These are phyloP conservation scores for Solanum habrochaites DNA, from an alignment of 257 asterid genomes.

Conservation along the genomic window DNA sequence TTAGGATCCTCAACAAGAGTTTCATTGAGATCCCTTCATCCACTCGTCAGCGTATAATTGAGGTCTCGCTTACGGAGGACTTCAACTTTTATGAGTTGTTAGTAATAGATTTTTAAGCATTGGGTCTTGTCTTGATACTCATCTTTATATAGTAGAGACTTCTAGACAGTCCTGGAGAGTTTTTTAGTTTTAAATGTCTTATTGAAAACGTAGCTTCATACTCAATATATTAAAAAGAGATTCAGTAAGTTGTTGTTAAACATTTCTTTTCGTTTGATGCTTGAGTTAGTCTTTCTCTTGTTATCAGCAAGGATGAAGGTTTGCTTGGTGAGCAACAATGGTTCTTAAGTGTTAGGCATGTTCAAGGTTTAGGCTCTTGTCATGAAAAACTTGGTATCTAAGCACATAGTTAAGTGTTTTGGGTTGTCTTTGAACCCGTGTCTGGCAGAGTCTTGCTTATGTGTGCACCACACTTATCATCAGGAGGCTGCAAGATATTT, in stretches of 20 bases:
- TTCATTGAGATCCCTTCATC: neutral
- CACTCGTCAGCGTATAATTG: neutral
- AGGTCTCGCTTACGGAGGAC: neutral
- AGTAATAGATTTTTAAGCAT: neutral
- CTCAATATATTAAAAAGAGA: neutral
- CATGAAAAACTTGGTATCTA: neutral
- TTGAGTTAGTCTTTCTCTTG: neutral
- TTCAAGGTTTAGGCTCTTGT: neutral
- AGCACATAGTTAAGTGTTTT: neutral
- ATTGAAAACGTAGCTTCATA: neutral
- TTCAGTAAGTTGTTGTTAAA: too few relatives aligned
- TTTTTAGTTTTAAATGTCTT: too few relatives aligned
- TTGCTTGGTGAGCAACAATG: neutral
- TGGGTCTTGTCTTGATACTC: neutral
- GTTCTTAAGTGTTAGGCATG: neutral
- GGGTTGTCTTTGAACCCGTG: too few relatives aligned
- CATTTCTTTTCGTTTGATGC: neutral
- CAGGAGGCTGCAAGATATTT: neutral
- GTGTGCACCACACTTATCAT: neutral
- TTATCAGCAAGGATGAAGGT: neutral
- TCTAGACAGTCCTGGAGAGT: neutral
- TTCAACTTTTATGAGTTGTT: neutral
- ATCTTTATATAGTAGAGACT: neutral
- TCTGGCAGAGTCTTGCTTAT: too few relatives aligned
- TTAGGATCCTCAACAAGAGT: neutral